Evolutionary conservation across 352 stramenopile species (phyloP).

Genomic region (Phytopythium litorale): DNA sequence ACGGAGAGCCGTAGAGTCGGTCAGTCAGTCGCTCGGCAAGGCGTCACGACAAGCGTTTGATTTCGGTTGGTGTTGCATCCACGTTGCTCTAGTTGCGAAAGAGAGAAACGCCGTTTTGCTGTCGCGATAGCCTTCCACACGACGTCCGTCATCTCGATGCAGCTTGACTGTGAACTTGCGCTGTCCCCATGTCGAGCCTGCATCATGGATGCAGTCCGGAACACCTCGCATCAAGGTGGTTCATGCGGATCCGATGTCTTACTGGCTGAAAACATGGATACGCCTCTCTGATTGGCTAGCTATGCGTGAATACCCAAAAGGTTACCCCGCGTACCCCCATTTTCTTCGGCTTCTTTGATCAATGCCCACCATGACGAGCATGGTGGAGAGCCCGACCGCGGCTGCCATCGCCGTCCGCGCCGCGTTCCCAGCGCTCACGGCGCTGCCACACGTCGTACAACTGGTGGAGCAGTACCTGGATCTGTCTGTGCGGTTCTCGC

Average conservation of each 20-base stretch:
- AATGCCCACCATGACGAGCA: not conserved
- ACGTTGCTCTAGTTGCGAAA: not conserved
- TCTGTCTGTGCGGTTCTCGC: slow-evolving; percentile 21
- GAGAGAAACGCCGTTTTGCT: not conserved
- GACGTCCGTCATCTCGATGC: too few species aligned
- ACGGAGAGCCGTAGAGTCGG: not conserved
- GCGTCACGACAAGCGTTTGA: not conserved
- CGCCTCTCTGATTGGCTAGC: not conserved
- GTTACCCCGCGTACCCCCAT: not conserved
- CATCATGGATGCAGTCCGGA: not conserved
- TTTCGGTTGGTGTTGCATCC: not conserved
- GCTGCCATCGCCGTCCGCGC: slow-evolving; percentile 13
- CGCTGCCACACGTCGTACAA: slow-evolving; percentile 23
- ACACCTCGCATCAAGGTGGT: not conserved
- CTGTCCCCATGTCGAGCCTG: not conserved
- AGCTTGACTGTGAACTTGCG: too few species aligned
- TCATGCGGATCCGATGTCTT: not conserved
- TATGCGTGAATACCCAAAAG: not conserved
- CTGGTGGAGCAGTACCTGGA: slow-evolving; percentile 19
- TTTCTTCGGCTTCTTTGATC: not conserved
- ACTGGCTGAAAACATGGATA: not conserved
- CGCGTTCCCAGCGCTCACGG: slow-evolving; percentile 17
- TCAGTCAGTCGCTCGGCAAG: too few species aligned
- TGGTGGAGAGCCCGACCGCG: not conserved
- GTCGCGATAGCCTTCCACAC: not conserved